A percentile compares a stretch with the other conserved stretches of the same genome.
Conservation (phyloP, 2,329 filamentous ascomycete genomes). For the Microcera coccophila region DNA sequence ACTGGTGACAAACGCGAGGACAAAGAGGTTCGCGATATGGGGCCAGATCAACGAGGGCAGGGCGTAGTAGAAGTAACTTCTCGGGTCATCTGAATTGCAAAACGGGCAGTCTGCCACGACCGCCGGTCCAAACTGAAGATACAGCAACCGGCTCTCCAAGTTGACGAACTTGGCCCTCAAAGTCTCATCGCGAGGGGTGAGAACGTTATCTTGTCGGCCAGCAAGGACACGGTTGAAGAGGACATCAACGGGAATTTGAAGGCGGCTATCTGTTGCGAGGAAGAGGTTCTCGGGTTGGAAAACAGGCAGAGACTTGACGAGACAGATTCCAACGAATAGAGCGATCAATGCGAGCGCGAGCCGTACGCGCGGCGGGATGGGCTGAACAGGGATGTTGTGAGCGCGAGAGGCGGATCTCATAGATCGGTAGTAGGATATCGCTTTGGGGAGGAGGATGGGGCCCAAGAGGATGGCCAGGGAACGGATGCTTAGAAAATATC, state of each 20-base stretch:
- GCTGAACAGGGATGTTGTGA: conserved; percentile 48
- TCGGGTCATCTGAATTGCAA: conserved; percentile 67
- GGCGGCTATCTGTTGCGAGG: conserved; percentile 67
- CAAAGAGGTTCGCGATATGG: conserved; percentile 74
- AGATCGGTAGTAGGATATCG: conserved; percentile 61
- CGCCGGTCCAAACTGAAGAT: conserved; percentile 76
- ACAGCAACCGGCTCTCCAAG: conserved; percentile 70
- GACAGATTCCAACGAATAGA: conserved; percentile 40
- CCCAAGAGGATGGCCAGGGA: conserved; percentile 61
- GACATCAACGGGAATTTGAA: conserved; percentile 80
- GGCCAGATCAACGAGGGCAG: conserved; percentile 68
- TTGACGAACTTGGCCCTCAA: conserved; percentile 67
- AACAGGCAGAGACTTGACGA: conserved; percentile 60
- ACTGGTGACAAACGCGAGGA: conserved; percentile 72
- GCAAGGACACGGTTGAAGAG: conserved; percentile 71
- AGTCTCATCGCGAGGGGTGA: conserved; percentile 58
- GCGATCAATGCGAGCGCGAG: conserved; percentile 60
- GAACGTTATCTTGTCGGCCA: conserved; percentile 44
- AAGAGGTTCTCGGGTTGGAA: conserved; percentile 82
- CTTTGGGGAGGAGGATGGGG: conserved; percentile 66
- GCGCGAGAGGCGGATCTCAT: conserved; percentile 40
- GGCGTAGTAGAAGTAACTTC: conserved; percentile 75
- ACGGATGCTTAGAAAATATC: too few species aligned
- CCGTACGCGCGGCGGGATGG: conserved; percentile 51
- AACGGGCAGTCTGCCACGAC: conserved; percentile 75